Evolutionary conservation across 1,284 basidiomycete genomes (phyloP), one percentile per base, ranked within the genome.

Genomic region (Ustanciosporium gigantosporum): DNA sequence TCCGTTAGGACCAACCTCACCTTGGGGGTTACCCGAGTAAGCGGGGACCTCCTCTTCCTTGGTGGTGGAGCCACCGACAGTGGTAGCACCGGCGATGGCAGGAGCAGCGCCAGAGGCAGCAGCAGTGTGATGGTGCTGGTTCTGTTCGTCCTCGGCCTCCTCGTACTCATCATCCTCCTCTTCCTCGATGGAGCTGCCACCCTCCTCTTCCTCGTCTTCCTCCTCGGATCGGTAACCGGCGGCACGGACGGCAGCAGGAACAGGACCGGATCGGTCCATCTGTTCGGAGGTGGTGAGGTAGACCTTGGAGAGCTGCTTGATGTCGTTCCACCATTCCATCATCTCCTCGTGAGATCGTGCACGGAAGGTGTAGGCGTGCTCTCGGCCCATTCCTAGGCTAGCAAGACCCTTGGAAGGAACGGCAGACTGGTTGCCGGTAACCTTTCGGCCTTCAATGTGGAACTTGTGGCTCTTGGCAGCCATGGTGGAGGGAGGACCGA

Each of bases 301-400:
- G 65, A 94, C 83, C 51, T 93, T 92, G 76, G 90, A 93, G 49
- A 98, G 83, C 91, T 97, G 95, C 70, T 92, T 83, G 46, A 95
- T 83, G 79, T 97, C 95, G 79, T 97, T 97, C 94, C 95, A 98
- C 89, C 95, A 96, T 81, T 97, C 94, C 91, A 97, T 93, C 90
- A 97, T 91, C 76, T 96, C 94, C 67, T 97, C 93, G 74, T 90
- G 86, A 66, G 86, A 88, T 60, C 93, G 83, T 35, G 89, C 85
- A 41, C 92, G 85, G 84, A 98, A 97, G 36, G 87, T 91, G 86
- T 90, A 97, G 20, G 90, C 90, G 51, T 81, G 81, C 48, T 83
- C 82, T 59, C 78, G 79, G 48, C 79, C 77, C 52, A 81, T 79
- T 53, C 81, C 79, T 50, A 83, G 74, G 69, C 86, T 84, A 53